Evolutionary conservation across 345 rosid species (phyloP).

Genomic region (Eucalyptus polybractea): DNA sequence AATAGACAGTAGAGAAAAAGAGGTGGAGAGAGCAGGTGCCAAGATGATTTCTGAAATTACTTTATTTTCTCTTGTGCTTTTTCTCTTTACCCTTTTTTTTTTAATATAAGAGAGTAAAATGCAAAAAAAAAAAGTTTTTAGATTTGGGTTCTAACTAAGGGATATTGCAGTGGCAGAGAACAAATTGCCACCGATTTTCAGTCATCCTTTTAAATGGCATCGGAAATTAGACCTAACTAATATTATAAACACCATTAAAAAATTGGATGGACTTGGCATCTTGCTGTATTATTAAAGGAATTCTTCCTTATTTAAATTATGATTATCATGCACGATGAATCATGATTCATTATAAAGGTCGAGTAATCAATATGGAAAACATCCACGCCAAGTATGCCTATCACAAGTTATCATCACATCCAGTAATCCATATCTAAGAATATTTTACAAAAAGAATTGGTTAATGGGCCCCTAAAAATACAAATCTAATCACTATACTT

Average conservation of each 20-base stretch:
- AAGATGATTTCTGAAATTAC: not conserved
- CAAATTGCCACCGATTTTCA: not conserved
- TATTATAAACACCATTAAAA: not conserved
- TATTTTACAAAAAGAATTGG: not conserved
- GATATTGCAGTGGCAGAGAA: not conserved
- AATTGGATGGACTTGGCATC: not conserved
- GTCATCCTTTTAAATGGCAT: not conserved
- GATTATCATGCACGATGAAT: not conserved
- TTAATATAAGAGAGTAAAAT: not conserved
- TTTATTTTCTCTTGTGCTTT: not conserved
- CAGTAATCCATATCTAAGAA: not conserved
- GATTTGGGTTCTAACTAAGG: not conserved
- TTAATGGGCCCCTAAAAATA: not conserved
- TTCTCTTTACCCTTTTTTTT: not conserved
- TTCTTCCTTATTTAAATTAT: not conserved
- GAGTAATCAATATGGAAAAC: not conserved
- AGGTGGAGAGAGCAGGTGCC: not conserved
- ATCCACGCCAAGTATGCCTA: not conserved
- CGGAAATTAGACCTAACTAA: not conserved
- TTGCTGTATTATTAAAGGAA: not conserved
- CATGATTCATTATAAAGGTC: not conserved
- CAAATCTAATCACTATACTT: not conserved
- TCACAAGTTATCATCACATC: not conserved
- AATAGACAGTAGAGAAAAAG: not conserved
- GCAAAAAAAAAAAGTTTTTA: not conserved